Conservation (phyloP, 2,329 filamentous ascomycete species). For the Cadophora sp. region DNA sequence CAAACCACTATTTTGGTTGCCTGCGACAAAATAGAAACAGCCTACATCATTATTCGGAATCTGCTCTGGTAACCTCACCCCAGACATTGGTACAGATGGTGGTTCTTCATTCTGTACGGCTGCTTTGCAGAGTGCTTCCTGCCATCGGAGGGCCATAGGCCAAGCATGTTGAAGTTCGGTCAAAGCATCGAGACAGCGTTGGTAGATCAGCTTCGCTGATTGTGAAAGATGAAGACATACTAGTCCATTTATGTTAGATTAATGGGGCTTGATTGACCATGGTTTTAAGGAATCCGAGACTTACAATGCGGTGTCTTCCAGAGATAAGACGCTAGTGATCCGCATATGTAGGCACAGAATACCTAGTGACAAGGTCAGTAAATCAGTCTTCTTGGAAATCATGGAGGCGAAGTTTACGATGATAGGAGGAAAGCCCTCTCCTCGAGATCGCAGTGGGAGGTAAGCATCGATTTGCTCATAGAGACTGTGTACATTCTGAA, state of each 20-base stretch:
- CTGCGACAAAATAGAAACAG: no score
- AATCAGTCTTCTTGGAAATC: not conserved
- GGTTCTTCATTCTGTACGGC: not conserved
- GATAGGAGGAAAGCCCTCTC: slow-evolving; percentile 43
- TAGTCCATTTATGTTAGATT: not conserved
- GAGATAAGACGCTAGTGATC: slow-evolving; percentile 46
- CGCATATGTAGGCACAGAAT: slow-evolving; percentile 51
- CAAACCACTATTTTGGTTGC: no score
- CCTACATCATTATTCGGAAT: not conserved
- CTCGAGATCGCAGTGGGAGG: slow-evolving; percentile 39
- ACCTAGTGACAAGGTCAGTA: not conserved
- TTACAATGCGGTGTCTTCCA: slow-evolving; percentile 39
- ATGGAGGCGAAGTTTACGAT: slow-evolving; percentile 38
- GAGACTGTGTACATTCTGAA: slow-evolving; percentile 46
- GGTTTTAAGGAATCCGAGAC: not conserved
- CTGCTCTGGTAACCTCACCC: not conserved
- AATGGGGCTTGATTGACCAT: no score
- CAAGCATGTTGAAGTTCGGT: slow-evolving; percentile 39
- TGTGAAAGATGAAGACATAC: slow-evolving; percentile 28
- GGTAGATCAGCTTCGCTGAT: slow-evolving; percentile 40
- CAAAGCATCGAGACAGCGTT: slow-evolving; percentile 38
- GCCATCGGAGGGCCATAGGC: slow-evolving; percentile 27
- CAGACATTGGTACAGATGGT: not conserved
- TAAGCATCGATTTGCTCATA: slow-evolving; percentile 48
- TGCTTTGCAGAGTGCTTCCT: not conserved